These are phyloP conservation scores for Asterochloris erici DNA, from an alignment of 139 green algal species.

Conservation along the genomic window DNA sequence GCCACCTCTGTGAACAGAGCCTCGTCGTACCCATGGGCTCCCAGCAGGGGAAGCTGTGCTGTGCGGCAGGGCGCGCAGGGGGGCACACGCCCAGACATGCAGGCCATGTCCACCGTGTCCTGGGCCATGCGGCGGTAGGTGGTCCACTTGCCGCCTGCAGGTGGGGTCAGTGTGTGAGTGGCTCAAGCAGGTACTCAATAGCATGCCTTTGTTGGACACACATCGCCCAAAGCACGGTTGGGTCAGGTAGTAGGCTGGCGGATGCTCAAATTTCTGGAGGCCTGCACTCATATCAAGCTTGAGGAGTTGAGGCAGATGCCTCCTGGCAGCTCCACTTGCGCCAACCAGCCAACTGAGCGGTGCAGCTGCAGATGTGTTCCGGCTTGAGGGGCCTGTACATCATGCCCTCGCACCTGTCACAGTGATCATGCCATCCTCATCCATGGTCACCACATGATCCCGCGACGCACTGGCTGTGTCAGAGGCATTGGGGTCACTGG, in stretches of 20 bases:
- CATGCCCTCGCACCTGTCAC: constrained; percentile 53
- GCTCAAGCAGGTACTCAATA: too few relatives aligned
- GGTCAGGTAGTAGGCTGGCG: too few relatives aligned
- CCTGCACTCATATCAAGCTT: too few relatives aligned
- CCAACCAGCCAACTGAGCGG: too few relatives aligned
- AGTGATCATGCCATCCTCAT: constrained; percentile 85
- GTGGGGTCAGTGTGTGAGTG: too few relatives aligned
- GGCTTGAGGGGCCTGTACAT: not conserved
- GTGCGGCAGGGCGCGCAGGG: constrained; percentile 56
- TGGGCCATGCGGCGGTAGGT: constrained; percentile 94
- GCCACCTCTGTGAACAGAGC: constrained; percentile 74
- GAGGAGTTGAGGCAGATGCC: too few relatives aligned
- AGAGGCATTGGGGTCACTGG: constrained; percentile 62
- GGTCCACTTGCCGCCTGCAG: constrained; percentile 92
- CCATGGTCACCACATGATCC: constrained; percentile 74
- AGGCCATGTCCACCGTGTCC: constrained; percentile 64
- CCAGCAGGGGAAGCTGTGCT: constrained; percentile 62
- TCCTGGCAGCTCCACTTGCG: too few relatives aligned
- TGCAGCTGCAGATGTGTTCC: not conserved
- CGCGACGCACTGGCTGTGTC: constrained; percentile 41
- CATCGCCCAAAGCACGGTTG: too few relatives aligned
- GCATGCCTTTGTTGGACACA: too few relatives aligned
- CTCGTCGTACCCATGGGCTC: constrained; percentile 58
- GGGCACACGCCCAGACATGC: constrained; percentile 35
- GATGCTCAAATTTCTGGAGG: too few relatives aligned